phyloP scores from a whole-genome alignment of 2,329 filamentous ascomycete species.

The Venturia carpophila region DNA sequence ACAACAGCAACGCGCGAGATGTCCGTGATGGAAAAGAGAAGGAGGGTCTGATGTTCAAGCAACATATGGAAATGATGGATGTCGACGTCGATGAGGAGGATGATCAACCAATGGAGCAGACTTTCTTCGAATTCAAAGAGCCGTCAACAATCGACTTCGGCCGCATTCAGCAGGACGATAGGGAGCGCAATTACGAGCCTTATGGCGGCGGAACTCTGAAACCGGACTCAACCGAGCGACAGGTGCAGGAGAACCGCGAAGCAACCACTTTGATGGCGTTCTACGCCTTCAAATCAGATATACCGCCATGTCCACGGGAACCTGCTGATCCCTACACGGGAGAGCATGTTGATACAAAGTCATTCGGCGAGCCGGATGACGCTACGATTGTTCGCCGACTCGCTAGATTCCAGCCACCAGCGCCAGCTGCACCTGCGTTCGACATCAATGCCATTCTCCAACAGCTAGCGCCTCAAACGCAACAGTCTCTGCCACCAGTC shows the following conservation, averaged over 20 bases:
- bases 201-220: constrained; percentile 38
- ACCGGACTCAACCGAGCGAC: constrained; percentile 36
- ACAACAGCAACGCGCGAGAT: constrained; percentile 61
- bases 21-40: constrained; percentile 60
- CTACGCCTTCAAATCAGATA: constrained; percentile 38
- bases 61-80: constrained; percentile 57
- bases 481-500: background rate
- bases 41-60: constrained; percentile 48
- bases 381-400: constrained; percentile 17
- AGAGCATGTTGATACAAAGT: constrained; percentile 24
- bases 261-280: constrained; percentile 40
- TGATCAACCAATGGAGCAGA: constrained; percentile 44
- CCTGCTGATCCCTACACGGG: constrained; percentile 30
- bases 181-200: constrained; percentile 37
- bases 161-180: constrained; percentile 32
- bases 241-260: constrained; percentile 38
- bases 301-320: constrained; percentile 40
- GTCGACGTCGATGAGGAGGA: constrained; percentile 42
- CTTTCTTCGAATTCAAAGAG: constrained; percentile 28
- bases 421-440: background rate
- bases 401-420: background rate
- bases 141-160: constrained; percentile 38
- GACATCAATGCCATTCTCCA: constrained; percentile 16
- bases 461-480: background rate
- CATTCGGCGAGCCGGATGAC: constrained; percentile 34